Evolutionary conservation across 495 filamentous ascomycete species (phyloP).

Genomic region (Arthonia radiata): DNA sequence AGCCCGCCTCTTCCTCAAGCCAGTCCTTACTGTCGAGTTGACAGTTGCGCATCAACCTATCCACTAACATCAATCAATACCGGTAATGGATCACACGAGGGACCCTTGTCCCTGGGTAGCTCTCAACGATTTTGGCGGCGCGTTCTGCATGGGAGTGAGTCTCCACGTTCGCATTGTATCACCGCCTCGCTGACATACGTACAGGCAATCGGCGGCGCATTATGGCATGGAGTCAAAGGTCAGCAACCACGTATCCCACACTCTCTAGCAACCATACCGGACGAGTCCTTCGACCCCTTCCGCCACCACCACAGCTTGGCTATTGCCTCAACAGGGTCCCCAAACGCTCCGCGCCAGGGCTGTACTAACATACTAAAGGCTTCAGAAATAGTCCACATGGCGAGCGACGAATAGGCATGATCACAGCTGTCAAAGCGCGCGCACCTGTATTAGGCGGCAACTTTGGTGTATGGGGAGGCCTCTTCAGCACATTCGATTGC

Average conservation of each 20-base stretch:
- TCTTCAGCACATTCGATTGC: constrained; percentile 90
- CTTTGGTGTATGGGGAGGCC: constrained; percentile 90
- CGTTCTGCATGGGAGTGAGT: constrained; percentile 90
- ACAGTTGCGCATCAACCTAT: no score
- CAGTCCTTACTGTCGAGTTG: no score
- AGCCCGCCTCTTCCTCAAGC: no score
- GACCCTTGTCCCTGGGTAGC: constrained; percentile 92
- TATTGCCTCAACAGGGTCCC: no score
- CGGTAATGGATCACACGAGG: constrained; percentile 66
- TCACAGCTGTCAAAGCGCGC: constrained; percentile 92
- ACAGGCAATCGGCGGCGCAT: constrained; percentile 68
- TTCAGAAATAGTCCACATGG: constrained; percentile 76
- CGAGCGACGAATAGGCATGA: constrained; percentile 79
- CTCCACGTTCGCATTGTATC: constrained; percentile 1
- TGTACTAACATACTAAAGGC: no score
- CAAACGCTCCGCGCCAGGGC: no score
- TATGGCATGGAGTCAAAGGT: constrained; percentile 99
- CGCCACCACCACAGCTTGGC: no score
- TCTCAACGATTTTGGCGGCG: constrained; percentile 88
- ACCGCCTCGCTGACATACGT: not conserved
- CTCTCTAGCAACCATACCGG: no score
- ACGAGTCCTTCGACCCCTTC: no score
- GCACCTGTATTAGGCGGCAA: constrained; percentile 92
- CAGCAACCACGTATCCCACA: no score
- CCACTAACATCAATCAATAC: no score